Conservation (phyloP, 352 stramenopile genomes). For the Pythium myriotylum region DNA sequence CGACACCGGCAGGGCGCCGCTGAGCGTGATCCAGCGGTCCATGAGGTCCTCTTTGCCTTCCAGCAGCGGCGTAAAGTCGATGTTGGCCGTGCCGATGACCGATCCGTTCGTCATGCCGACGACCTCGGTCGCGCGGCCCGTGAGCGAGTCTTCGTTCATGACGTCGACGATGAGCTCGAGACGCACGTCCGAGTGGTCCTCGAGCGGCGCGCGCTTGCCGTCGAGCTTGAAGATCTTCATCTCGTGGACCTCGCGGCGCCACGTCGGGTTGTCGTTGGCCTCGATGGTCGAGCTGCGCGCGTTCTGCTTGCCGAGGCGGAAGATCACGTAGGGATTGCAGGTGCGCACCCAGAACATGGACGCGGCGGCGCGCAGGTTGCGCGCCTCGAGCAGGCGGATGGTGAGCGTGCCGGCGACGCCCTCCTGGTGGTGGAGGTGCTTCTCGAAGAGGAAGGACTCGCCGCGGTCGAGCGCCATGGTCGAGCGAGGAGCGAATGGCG, state of each 20-base stretch:
- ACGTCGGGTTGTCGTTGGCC: conserved; percentile 74
- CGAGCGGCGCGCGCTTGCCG: conserved; percentile 49
- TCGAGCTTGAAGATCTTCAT: conserved; percentile 78
- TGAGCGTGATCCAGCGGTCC: conserved; percentile 78
- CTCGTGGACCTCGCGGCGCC: conserved; percentile 70
- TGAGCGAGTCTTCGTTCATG: conserved; percentile 85
- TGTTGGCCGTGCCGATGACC: conserved; percentile 65
- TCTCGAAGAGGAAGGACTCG: conserved; percentile 76
- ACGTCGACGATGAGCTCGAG: conserved; percentile 76
- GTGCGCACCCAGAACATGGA: conserved; percentile 86
- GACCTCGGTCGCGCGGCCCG: conserved; percentile 74
- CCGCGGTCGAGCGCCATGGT: conserved; percentile 47
- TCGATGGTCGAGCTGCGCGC: conserved; percentile 69
- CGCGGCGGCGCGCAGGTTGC: conserved; percentile 63
- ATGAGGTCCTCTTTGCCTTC: conserved; percentile 82
- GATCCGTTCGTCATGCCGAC: conserved; percentile 78
- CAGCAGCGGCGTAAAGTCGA: conserved; percentile 73
- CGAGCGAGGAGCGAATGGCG: not conserved
- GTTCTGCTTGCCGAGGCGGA: conserved; percentile 73
- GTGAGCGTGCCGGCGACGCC: conserved; percentile 69
- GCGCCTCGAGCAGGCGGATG: conserved; percentile 72
- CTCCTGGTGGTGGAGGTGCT: conserved; percentile 77
- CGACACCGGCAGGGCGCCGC: conserved; percentile 36
- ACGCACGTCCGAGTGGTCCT: conserved; percentile 71
- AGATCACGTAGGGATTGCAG: conserved; percentile 87